Conservation (phyloP, 2,329 filamentous ascomycete species). For the Sporothrix brasiliensis region DNA sequence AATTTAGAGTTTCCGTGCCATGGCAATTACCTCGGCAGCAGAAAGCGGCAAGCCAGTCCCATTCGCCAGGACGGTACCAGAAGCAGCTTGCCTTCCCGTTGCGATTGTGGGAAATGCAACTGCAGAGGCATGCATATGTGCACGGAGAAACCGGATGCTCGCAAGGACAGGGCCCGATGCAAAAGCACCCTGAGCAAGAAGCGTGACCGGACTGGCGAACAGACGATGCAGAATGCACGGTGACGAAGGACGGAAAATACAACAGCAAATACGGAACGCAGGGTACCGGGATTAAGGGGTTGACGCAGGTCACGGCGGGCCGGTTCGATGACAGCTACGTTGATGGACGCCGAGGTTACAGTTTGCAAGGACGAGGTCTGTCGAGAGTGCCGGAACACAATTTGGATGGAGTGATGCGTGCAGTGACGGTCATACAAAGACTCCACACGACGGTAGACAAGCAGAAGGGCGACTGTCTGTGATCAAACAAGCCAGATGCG, state of each 20-base stretch:
- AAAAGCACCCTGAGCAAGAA: background rate
- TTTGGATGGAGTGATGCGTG: conserved; percentile 14
- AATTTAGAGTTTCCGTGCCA: too few relatives aligned
- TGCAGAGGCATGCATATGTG: background rate
- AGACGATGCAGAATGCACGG: background rate
- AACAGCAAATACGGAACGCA: background rate
- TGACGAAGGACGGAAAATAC: background rate
- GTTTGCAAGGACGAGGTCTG: background rate
- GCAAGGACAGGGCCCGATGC: conserved; percentile 22
- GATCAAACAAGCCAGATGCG: conserved; percentile 13
- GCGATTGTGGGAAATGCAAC: background rate
- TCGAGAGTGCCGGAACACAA: background rate
- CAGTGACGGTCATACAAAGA: conserved; percentile 15
- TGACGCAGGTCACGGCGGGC: background rate
- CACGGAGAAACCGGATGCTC: conserved; percentile 18
- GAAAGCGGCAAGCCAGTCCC: background rate
- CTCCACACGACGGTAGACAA: background rate
- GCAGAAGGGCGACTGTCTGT: background rate
- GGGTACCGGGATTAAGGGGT: background rate
- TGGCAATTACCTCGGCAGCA: background rate
- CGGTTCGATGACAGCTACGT: conserved; percentile 21
- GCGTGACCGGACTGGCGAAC: background rate
- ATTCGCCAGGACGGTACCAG: background rate
- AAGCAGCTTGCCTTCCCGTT: background rate
- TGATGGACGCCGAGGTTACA: conserved; percentile 11